Evolutionary conservation across 805 yeast genomes (phyloP).

Genomic region (Nakazawaea holstii): DNA sequence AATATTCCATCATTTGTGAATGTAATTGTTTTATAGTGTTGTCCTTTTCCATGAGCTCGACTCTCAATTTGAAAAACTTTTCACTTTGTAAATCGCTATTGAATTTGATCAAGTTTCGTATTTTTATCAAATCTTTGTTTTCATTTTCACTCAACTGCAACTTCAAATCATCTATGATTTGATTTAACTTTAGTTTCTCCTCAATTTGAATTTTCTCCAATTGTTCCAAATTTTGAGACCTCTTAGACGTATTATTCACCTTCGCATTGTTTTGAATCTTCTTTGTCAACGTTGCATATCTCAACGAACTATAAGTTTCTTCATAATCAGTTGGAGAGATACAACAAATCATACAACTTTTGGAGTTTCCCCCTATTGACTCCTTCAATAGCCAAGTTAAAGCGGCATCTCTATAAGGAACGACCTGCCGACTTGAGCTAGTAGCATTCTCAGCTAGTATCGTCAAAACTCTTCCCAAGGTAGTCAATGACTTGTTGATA

Average conservation of each 20-base stretch:
- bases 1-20: neutral
- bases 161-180: conserved; percentile 7
- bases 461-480: conserved; percentile 65
- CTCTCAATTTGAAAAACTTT: conserved; percentile 9
- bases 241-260: conserved; percentile 27
- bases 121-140: conserved; percentile 6
- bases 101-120: conserved; percentile 13
- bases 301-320: conserved; percentile 67
- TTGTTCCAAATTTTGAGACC: conserved; percentile 11
- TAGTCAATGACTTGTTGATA: conserved; percentile 73
- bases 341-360: conserved; percentile 86
- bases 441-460: conserved; percentile 36
- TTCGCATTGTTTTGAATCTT: conserved; percentile 58
- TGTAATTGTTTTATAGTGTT: neutral
- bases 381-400: conserved; percentile 74
- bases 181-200: conserved; percentile 6
- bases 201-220: conserved; percentile 6
- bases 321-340: conserved; percentile 74
- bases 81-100: conserved; percentile 16
- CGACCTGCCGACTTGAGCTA: conserved; percentile 26
- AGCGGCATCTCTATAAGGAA: conserved; percentile 72
- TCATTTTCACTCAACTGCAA: conserved; percentile 4
- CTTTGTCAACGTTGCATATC: conserved; percentile 77
- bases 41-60: conserved; percentile 1
- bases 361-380: conserved; percentile 74